Evolutionary conservation across 352 stramenopile species (phyloP).

Genomic region (Blastocystis sp.): DNA sequence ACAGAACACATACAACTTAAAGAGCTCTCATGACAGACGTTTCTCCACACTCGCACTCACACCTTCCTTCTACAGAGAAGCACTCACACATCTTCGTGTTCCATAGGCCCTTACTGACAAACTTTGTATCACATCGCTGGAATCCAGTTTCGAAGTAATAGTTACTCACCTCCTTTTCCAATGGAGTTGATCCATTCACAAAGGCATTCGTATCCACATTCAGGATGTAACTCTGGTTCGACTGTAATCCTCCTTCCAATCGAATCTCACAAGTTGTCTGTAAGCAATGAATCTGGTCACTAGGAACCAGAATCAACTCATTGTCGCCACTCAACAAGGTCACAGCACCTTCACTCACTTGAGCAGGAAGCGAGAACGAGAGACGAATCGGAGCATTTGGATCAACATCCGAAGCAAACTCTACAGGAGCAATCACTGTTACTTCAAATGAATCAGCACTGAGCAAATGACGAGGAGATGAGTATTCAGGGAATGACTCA

Average conservation of each 20-base stretch:
- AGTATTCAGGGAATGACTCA: conserved; percentile 2
- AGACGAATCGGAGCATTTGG: not conserved
- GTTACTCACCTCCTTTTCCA: conserved; percentile 16
- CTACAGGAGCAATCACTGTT: not conserved
- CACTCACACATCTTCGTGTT: not conserved
- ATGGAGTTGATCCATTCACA: not conserved
- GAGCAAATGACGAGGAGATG: not conserved
- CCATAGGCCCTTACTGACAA: not conserved
- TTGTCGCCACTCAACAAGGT: not conserved
- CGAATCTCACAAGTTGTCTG: not conserved
- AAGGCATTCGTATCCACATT: conserved; percentile 11
- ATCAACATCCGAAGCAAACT: conserved; percentile 27
- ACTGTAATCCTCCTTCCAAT: not conserved
- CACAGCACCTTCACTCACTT: not conserved
- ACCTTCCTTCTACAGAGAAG: not conserved
- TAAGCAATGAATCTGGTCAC: not conserved
- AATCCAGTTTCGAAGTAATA: not conserved
- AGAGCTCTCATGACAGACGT: conserved; percentile 2
- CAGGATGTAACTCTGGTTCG: not conserved
- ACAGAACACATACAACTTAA: conserved; percentile 41
- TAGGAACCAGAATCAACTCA: not conserved
- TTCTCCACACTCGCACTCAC: conserved; percentile 47
- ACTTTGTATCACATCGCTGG: conserved; percentile 11
- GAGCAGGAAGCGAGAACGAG: not conserved
- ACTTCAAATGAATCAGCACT: not conserved